Evolutionary conservation across 768 basidiomycete genomes (phyloP).

Genomic region (Macrolepiota albuminosa): DNA sequence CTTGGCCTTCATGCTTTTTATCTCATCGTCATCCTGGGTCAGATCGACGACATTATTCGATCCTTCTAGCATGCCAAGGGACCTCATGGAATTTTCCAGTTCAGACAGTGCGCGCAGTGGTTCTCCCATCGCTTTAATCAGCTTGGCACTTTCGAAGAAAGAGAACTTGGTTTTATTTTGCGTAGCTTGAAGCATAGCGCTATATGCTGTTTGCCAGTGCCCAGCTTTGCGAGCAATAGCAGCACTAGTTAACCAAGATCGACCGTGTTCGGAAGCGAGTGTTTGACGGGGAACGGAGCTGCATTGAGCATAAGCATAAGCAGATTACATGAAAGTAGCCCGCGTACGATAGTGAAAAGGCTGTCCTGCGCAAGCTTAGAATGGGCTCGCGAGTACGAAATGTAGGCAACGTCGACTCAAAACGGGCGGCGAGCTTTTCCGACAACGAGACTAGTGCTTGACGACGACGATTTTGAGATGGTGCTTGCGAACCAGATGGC

Average conservation of each 20-base stretch:
- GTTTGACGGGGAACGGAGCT: slow-evolving; percentile 31
- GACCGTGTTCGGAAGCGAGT: slow-evolving; percentile 62
- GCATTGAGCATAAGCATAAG: slow-evolving; percentile 7
- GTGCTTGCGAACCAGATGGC: slow-evolving; percentile 33
- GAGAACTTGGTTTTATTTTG: slow-evolving; percentile 66
- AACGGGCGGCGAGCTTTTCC: slow-evolving; percentile 51
- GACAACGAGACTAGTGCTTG: slow-evolving; percentile 41
- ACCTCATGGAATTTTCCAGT: slow-evolving; percentile 67
- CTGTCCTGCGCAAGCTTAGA: slow-evolving; percentile 84
- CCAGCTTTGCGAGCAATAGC: slow-evolving; percentile 95
- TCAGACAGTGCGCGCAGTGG: slow-evolving; percentile 83
- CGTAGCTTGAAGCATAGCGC: slow-evolving; percentile 86
- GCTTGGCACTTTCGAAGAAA: slow-evolving; percentile 88
- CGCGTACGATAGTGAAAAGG: slow-evolving; percentile 66
- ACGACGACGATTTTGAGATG: slow-evolving; percentile 27
- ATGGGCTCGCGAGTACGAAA: slow-evolving; percentile 88
- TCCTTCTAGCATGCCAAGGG: slow-evolving; percentile 42
- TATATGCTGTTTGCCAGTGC: slow-evolving; percentile 96
- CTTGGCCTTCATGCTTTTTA: slow-evolving; percentile 64
- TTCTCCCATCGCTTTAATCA: slow-evolving; percentile 75
- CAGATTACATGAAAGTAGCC: neutral
- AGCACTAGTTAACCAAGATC: slow-evolving; percentile 89
- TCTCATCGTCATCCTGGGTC: slow-evolving; percentile 48
- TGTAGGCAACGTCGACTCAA: slow-evolving; percentile 77
- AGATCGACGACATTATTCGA: slow-evolving; percentile 47